phyloP scores from a whole-genome alignment of 2,329 filamentous ascomycete genomes.

The Diaporthe sp. region DNA sequence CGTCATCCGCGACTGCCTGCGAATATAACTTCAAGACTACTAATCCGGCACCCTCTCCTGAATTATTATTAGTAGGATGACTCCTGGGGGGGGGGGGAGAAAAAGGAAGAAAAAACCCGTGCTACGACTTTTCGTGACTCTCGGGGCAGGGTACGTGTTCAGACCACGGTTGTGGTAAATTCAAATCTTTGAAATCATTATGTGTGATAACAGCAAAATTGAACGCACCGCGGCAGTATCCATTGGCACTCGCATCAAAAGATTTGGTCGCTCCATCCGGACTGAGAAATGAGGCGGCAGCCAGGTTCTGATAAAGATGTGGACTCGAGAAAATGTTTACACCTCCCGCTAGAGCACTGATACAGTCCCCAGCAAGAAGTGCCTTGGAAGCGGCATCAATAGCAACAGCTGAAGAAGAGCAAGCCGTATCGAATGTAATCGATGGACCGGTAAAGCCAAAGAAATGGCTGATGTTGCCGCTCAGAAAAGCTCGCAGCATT shows the following conservation, averaged over 20 bases:
- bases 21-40: neutral
- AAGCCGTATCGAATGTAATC: neutral
- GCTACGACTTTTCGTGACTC: rapidly evolving
- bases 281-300: neutral
- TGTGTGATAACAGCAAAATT: too few species aligned
- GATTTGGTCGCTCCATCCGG: neutral
- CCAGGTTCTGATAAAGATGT: neutral
- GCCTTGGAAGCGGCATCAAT: neutral
- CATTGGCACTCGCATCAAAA: neutral
- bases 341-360: neutral
- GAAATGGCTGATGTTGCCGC: neutral
- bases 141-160: neutral
- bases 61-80: neutral
- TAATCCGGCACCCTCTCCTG: neutral
- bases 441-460: neutral
- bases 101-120: too few species aligned
- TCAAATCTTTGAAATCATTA: too few species aligned
- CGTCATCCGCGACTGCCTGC: neutral
- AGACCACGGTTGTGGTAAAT: neutral
- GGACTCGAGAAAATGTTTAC: neutral
- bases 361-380: neutral
- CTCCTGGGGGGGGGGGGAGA: rapidly evolving
- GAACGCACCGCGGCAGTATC: neutral
- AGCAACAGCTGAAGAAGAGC: neutral
- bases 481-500: neutral